Conservation (phyloP, 192 early-diverging fungal species). For the Paraglomus occultum region DNA sequence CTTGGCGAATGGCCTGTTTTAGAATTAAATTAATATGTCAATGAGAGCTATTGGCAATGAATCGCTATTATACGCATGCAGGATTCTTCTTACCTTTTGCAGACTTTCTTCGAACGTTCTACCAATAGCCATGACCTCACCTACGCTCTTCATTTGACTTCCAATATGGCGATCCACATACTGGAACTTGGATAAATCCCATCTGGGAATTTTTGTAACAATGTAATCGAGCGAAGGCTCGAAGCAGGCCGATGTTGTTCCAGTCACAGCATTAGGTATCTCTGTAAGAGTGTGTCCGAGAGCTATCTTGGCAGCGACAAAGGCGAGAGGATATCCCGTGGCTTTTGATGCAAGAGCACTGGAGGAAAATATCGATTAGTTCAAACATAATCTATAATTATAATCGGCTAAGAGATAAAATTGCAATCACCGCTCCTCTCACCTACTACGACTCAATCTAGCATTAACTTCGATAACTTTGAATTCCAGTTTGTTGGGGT, state of each 20-base stretch:
- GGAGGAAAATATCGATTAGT: not conserved
- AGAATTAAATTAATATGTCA: conserved; percentile 28
- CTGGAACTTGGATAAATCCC: conserved; percentile 95
- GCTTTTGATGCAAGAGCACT: conserved; percentile 96
- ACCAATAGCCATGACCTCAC: conserved; percentile 99
- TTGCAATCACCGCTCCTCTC: conserved; percentile 11
- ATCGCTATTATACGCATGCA: too few relatives aligned
- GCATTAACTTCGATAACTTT: conserved; percentile 98
- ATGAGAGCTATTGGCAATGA: too few relatives aligned
- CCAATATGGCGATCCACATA: conserved; percentile 85
- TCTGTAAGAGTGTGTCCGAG: conserved; percentile 86
- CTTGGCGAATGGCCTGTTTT: conserved; percentile 75
- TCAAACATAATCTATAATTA: too few relatives aligned
- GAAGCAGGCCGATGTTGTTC: conserved; percentile 93
- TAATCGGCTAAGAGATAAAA: not conserved
- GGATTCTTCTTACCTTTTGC: conserved; percentile 66
- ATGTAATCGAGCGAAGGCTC: conserved; percentile 96
- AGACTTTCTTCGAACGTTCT: conserved; percentile 94
- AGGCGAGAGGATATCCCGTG: conserved; percentile 96
- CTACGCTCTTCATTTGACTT: conserved; percentile 93
- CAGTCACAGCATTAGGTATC: conserved; percentile 88
- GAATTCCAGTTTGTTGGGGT: conserved; percentile 86
- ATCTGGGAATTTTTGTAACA: conserved; percentile 96
- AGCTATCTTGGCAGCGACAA: conserved; percentile 96
- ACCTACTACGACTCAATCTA: conserved; percentile 76